Percentiles rank a stretch among this genome's conserved stretches.
Evolutionary conservation across 495 filamentous ascomycete genomes (phyloP).

Genomic region (Durotheca rogersii): DNA sequence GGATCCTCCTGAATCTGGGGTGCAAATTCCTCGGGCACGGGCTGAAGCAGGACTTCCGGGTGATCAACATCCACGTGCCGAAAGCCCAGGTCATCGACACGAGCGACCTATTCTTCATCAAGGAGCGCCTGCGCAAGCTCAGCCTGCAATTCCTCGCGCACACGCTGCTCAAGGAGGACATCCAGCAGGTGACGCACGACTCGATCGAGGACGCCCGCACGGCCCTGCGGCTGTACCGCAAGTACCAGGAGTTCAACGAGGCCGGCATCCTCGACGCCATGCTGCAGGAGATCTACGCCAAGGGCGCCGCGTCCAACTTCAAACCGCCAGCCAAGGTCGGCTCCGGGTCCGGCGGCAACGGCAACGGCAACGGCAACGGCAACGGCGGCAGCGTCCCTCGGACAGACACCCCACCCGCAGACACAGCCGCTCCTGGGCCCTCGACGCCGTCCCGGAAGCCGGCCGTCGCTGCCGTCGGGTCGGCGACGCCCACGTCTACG

Average conservation of each 20-base stretch:
- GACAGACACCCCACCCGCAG: constrained; percentile 40
- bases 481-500: constrained; percentile 17
- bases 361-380: no score
- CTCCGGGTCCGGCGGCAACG: no score
- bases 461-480: neutral
- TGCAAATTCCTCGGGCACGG: constrained; percentile 94
- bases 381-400: constrained; percentile 27
- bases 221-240: constrained; percentile 83
- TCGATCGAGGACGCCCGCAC: constrained; percentile 90
- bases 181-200: constrained; percentile 88
- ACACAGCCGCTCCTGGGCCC: constrained; percentile 25
- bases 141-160: constrained; percentile 86
- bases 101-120: constrained; percentile 78
- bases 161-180: constrained; percentile 83
- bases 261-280: constrained; percentile 77
- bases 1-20: constrained; percentile 92
- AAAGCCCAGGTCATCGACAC: constrained; percentile 91
- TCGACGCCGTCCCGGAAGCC: constrained; percentile 32
- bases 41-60: constrained; percentile 89
- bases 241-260: constrained; percentile 84
- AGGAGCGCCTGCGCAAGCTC: constrained; percentile 69
- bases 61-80: constrained; percentile 95
- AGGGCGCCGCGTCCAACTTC: constrained; percentile 69
- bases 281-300: constrained; percentile 77
- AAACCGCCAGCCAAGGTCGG: constrained; percentile 61